Conservation (phyloP, 208 protist genomes). For the Leishmania mexicana region DNA sequence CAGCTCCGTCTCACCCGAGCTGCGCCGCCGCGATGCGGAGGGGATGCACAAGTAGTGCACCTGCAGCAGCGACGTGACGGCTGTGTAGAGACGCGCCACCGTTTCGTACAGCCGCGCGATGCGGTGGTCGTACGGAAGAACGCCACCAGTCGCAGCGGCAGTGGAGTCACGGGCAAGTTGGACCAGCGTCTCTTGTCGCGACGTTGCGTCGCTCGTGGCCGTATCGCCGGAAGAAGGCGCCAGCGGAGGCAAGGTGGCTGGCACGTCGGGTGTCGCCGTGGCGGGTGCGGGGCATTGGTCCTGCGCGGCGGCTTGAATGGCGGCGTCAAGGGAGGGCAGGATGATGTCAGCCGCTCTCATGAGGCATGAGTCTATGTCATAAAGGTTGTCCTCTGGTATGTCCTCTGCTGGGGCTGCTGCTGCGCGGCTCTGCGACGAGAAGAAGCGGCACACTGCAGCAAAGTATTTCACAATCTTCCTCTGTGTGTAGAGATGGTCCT, state of each 20-base stretch:
- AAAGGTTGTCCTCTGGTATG: conserved; percentile 63
- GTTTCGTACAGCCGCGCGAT: conserved; percentile 73
- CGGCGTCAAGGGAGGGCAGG: conserved; percentile 70
- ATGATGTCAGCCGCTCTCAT: conserved; percentile 77
- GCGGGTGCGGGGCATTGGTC: conserved; percentile 4
- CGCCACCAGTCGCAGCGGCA: conserved; percentile 10
- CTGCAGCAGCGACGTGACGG: conserved; percentile 64
- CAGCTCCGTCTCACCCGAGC: conserved; percentile 55
- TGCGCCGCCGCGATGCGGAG: conserved; percentile 27
- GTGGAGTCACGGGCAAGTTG: conserved; percentile 38
- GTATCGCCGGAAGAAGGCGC: not conserved
- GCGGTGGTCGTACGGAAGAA: conserved; percentile 69
- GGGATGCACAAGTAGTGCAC: conserved; percentile 86
- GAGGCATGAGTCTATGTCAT: conserved; percentile 82
- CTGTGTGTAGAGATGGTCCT: conserved; percentile 86
- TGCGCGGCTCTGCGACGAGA: conserved; percentile 26
- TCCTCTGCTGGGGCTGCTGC: conserved; percentile 7
- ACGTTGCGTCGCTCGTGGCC: not conserved
- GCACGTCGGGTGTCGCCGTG: not conserved
- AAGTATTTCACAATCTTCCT: conserved; percentile 87
- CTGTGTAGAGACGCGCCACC: conserved; percentile 59
- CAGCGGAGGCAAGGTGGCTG: not conserved
- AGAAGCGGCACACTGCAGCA: conserved; percentile 70
- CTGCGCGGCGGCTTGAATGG: conserved; percentile 33
- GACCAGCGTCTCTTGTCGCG: conserved; percentile 35